Base-by-base conservation (phyloP, 192 early-diverging fungal genomes). In the Linnemannia schmuckeri region DNA sequence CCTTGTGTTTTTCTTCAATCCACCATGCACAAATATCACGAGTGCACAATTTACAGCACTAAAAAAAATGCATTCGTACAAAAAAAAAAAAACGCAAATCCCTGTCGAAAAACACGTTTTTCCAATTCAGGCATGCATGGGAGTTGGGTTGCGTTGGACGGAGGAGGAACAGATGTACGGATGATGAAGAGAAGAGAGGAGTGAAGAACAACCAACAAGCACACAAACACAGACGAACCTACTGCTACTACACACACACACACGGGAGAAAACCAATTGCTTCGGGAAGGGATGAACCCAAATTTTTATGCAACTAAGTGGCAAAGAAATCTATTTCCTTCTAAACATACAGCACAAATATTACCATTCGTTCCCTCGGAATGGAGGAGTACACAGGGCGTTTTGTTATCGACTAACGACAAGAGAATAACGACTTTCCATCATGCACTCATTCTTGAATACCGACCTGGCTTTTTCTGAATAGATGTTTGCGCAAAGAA, bases 21-120 rank as follows among this genome's bases (percentile, higher is more conserved):
- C 33, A 33, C 61, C 30, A 66, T 66, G 61, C 61, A 35, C 30
- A 33, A 35, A 27, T 66, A 66, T 66, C 61, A 66, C 61, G 30
- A 66, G 61, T 66, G n/a, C 61, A 66, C 7, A 24, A 7, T n/a
- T n/a, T n/a, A 30, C 61, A 66, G 15, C 30, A 66, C 61, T 66
- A 63, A 63, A 63, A 63, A 9, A 30, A 22, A n/a, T 10, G 61
- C 61, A 38, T 4, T 49, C 47, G 47, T 20, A 71, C 4, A 40
- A 1, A 71, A n/a, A 44, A 70, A 20, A 70, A 3, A 70, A 6
- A 42, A 71, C 6, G 10, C 47, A 17, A 49, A 41, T 40, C 38
- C 70, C 35, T 41, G 70, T 41, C 20, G 20, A 72, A 72, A 20
- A 72, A 27, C 70, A 72, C 35, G 35, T 72, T 42, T 72, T 35